These are phyloP conservation scores for Sphagnum fallax DNA, from an alignment of 228 moss, liverwort and hornwort genomes.

Conservation along the genomic window DNA sequence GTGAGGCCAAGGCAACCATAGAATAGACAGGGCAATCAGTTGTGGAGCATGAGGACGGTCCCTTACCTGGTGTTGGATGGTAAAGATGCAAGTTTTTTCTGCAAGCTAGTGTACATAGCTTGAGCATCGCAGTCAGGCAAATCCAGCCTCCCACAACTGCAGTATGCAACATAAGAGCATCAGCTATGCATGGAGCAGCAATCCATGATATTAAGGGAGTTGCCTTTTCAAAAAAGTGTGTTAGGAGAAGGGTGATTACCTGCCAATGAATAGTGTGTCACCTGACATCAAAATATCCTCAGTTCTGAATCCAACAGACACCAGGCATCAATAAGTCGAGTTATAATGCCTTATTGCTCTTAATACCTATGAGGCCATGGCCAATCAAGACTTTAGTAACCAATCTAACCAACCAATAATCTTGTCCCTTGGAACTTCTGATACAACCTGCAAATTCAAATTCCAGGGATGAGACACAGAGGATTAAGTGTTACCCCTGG, in stretches of 20 bases:
- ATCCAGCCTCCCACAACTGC: conserved; percentile 92
- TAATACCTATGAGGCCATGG: no score
- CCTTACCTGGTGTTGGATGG: conserved; percentile 63
- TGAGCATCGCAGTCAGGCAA: conserved; percentile 93
- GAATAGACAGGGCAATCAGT: no score
- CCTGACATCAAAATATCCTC: conserved; percentile 74
- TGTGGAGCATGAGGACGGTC: no score
- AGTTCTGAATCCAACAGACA: background rate
- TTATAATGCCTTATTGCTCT: no score
- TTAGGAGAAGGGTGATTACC: conserved; percentile 6
- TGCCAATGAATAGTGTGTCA: conserved; percentile 90
- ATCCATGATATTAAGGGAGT: background rate
- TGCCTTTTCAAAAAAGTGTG: no score
- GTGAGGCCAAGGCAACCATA: no score
- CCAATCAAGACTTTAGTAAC: no score
- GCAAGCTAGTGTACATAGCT: conserved; percentile 86
- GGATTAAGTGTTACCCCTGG: conserved; percentile 17
- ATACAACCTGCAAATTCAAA: no score
- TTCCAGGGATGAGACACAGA: background rate
- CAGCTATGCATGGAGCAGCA: background rate
- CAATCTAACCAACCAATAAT: no score
- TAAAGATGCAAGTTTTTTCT: conserved; percentile 80
- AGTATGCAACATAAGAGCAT: background rate
- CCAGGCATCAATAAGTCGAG: background rate
- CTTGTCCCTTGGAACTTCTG: no score